phyloP scores from a whole-genome alignment of 2,329 filamentous ascomycete genomes.

The Drechmeria coniospora region DNA sequence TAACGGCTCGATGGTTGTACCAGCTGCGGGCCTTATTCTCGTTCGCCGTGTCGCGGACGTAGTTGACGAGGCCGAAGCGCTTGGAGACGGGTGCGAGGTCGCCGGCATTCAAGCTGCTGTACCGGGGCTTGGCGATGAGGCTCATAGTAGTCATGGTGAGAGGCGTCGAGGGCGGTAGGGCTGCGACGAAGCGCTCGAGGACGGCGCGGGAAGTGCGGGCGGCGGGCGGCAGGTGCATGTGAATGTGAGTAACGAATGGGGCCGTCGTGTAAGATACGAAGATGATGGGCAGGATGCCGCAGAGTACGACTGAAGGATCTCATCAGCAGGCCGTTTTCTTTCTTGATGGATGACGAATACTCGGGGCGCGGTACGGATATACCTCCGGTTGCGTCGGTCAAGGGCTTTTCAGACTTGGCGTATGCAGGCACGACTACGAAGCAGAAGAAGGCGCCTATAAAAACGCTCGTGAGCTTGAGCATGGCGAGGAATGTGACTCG shows the following conservation, averaged over 20 bases:
- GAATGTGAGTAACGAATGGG: constrained; percentile 59
- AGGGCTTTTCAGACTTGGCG: constrained; percentile 23
- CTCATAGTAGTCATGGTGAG: constrained; percentile 41
- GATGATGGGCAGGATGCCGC: constrained; percentile 47
- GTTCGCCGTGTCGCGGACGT: constrained; percentile 17
- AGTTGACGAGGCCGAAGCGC: constrained; percentile 26
- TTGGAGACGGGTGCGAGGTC: constrained; percentile 16
- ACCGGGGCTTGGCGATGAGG: constrained; percentile 37
- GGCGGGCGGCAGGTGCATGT: constrained; percentile 50
- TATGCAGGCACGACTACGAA: constrained; percentile 48
- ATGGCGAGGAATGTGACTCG: constrained; percentile 53
- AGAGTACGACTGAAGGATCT: constrained; percentile 32
- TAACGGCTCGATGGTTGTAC: constrained; percentile 24
- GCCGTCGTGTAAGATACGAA: constrained; percentile 49
- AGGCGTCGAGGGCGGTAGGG: constrained; percentile 27
- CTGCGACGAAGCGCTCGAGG: constrained; percentile 35
- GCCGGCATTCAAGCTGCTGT: constrained; percentile 25
- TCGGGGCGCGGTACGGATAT: too few species aligned
- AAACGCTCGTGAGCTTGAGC: constrained; percentile 55
- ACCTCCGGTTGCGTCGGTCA: constrained; percentile 21
- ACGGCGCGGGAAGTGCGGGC: constrained; percentile 45
- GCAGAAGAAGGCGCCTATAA: constrained; percentile 51
- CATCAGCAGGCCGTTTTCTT: background rate
- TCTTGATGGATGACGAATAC: too few species aligned
- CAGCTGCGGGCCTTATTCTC: constrained; percentile 21